These are phyloP conservation scores for Lasiodiplodia hormozganensis DNA, from an alignment of 2,329 filamentous ascomycete species.

Conservation along the genomic window DNA sequence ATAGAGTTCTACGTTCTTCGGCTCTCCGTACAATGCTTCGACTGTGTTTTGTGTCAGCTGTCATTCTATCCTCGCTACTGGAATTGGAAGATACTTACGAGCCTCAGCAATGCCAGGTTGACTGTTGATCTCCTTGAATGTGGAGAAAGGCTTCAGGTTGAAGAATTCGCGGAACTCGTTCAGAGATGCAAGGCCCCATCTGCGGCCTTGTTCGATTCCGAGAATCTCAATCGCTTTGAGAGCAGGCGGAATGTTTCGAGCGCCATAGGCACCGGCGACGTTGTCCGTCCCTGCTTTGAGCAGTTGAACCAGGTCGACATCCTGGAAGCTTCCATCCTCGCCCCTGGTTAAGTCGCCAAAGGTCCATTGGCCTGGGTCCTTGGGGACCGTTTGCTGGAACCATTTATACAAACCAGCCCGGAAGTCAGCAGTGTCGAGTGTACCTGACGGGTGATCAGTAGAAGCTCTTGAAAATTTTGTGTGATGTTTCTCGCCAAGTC, in stretches of 20 bases:
- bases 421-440: conserved; percentile 64
- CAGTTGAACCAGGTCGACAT: conserved; percentile 53
- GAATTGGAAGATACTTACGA: not conserved
- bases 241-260: conserved; percentile 55
- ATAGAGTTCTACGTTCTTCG: conserved; percentile 63
- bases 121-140: conserved; percentile 79
- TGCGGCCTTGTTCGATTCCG: conserved; percentile 74
- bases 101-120: conserved; percentile 51
- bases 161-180: conserved; percentile 85
- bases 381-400: conserved; percentile 58
- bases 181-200: conserved; percentile 74
- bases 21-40: conserved; percentile 59
- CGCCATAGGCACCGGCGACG: conserved; percentile 60
- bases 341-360: conserved; percentile 51
- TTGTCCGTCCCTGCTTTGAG: conserved; percentile 47
- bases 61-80: not conserved
- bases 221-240: conserved; percentile 68
- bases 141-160: conserved; percentile 72
- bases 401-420: conserved; percentile 61
- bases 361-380: conserved; percentile 58
- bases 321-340: conserved; percentile 51
- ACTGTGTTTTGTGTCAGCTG: conserved; percentile 30
- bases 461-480: not conserved
- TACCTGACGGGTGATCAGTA: conserved; percentile 40
- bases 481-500: not conserved